Conservation (phyloP, 2,329 filamentous ascomycete species). For the Zymoseptoria brevis region DNA sequence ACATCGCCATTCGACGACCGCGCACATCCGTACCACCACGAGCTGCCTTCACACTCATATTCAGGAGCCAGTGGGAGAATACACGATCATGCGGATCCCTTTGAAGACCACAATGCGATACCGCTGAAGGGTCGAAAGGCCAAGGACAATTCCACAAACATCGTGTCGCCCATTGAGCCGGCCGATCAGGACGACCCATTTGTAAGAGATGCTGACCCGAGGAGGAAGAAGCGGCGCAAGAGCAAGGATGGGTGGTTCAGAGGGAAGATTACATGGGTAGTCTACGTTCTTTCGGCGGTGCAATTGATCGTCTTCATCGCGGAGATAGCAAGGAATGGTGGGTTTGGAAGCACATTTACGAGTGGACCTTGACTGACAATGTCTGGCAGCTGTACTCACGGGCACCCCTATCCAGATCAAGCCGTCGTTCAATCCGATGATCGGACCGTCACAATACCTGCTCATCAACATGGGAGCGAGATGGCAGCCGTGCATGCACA, state of each 20-base stretch:
- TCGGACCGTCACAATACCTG: conserved; percentile 81
- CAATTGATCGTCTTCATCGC: conserved; percentile 83
- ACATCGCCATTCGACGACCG: conserved; percentile 29
- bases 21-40: conserved; percentile 15
- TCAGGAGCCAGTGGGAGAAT: conserved; percentile 48
- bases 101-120: conserved; percentile 42
- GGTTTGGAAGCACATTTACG: conserved; percentile 23
- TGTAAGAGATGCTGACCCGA: conserved; percentile 28
- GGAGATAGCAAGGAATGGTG: conserved; percentile 79
- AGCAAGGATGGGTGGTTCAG: conserved; percentile 47
- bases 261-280: conserved; percentile 64
- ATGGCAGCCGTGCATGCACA: conserved; percentile 92
- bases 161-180: conserved; percentile 33
- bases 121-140: conserved; percentile 35
- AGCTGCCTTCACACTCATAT: conserved; percentile 16
- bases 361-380: conserved; percentile 2
- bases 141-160: conserved; percentile 32
- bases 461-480: conserved; percentile 96
- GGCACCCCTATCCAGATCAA: conserved; percentile 70
- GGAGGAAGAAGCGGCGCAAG: conserved; percentile 14
- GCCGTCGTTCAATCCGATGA: conserved; percentile 92
- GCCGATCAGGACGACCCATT: conserved; percentile 34
- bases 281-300: conserved; percentile 67
- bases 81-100: conserved; percentile 38
- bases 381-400: conserved; percentile 57